Percentiles rank a stretch among this genome's conserved stretches.
Conservation (phyloP, 495 filamentous ascomycete species). For the Penicillium goetzii region DNA sequence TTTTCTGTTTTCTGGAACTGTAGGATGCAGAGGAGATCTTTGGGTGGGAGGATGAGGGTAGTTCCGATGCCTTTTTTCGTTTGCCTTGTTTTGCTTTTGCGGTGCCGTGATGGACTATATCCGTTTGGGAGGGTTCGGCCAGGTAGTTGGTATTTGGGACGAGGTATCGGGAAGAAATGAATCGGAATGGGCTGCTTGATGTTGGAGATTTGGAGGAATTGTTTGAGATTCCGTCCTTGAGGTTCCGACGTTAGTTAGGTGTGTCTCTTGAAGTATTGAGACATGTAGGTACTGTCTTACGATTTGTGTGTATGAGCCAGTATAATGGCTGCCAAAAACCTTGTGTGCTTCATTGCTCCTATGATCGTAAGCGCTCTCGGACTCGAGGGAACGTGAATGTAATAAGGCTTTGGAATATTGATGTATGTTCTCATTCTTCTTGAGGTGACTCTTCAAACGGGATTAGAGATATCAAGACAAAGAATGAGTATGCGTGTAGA, state of each 20-base stretch:
- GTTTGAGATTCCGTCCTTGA: too few species aligned
- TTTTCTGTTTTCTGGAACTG: not conserved
- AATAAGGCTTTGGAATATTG: too few species aligned
- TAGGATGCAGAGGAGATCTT: not conserved
- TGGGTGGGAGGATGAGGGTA: not conserved
- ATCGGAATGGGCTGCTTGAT: not conserved
- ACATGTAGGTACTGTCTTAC: too few species aligned
- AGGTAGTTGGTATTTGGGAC: not conserved
- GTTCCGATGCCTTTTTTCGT: slow-evolving; percentile 2
- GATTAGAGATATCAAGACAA: too few species aligned
- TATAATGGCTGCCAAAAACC: too few species aligned
- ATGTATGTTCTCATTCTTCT: too few species aligned
- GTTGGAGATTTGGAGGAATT: not conserved
- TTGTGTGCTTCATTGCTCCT: too few species aligned
- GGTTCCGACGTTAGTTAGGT: not conserved
- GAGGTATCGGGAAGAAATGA: not conserved
- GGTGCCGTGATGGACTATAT: not conserved
- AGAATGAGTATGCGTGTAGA: not conserved
- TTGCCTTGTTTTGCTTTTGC: slow-evolving; percentile 6
- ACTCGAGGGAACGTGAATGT: too few species aligned
- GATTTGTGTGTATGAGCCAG: too few species aligned
- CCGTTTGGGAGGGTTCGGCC: not conserved
- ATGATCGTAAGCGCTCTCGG: too few species aligned
- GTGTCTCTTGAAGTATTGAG: not conserved
- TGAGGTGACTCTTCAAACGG: not conserved